These are phyloP conservation scores for Coniochaeta sp. DNA, from an alignment of 2,329 filamentous ascomycete genomes.

Conservation along the genomic window DNA sequence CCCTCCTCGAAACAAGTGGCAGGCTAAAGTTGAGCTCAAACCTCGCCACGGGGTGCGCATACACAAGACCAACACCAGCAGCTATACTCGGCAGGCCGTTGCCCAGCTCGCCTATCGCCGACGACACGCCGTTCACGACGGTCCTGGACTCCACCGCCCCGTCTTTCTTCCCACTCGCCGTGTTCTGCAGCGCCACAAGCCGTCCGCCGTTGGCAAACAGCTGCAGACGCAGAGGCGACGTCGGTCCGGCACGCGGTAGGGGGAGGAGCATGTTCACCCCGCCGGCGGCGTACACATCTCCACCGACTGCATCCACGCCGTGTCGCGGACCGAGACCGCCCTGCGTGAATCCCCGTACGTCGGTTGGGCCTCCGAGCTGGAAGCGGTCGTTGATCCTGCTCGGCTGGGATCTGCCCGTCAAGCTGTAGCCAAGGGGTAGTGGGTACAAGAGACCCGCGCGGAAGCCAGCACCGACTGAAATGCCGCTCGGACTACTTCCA, in stretches of 20 bases:
- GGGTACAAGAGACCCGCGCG: constrained; percentile 80
- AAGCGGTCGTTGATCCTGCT: constrained; percentile 93
- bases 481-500: constrained; percentile 57
- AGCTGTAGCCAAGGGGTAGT: constrained; percentile 56
- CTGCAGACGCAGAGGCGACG: constrained; percentile 81
- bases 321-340: constrained; percentile 86
- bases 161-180: constrained; percentile 32
- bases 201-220: constrained; percentile 87
- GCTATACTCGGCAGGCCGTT: constrained; percentile 77
- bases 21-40: constrained; percentile 96
- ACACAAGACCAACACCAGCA: constrained; percentile 84
- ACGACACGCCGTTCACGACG: constrained; percentile 46
- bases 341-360: constrained; percentile 88
- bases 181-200: constrained; percentile 66
- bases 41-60: constrained; percentile 85
- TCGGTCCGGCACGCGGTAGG: constrained; percentile 71
- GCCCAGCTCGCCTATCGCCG: constrained; percentile 62
- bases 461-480: constrained; percentile 77
- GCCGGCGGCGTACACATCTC: constrained; percentile 85
- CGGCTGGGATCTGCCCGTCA: constrained; percentile 46
- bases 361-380: constrained; percentile 86
- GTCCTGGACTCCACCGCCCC: constrained; percentile 32
- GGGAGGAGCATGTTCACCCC: constrained; percentile 82
- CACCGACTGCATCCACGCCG: constrained; percentile 77
- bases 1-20: constrained; percentile 71